Evolutionary conservation across 176 grass and related monocot species (phyloP).

Genomic region (Puya raimondii): DNA sequence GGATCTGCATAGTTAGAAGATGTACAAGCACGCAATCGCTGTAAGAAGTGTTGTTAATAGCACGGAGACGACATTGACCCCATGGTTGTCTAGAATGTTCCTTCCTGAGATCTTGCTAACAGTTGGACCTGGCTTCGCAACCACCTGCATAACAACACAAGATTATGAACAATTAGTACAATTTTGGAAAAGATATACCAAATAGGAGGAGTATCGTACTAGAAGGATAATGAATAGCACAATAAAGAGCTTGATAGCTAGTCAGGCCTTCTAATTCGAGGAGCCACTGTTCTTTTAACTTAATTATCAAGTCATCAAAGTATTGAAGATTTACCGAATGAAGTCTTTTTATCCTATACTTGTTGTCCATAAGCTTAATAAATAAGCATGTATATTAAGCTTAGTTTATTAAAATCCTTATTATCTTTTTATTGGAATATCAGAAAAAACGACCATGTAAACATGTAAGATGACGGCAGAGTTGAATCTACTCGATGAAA

Average conservation of each 20-base stretch:
- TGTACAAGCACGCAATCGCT: slow-evolving; percentile 34
- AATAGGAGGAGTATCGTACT: too few species aligned
- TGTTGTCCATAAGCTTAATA: too few species aligned
- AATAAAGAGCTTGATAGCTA: too few species aligned
- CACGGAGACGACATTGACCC: slow-evolving; percentile 66
- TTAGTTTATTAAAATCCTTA: too few species aligned
- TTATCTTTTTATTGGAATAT: too few species aligned
- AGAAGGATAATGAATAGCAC: too few species aligned
- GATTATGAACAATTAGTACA: neutral
- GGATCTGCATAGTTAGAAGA: slow-evolving; percentile 42
- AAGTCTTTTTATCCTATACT: neutral
- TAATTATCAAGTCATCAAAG: neutral
- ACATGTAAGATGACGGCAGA: too few species aligned
- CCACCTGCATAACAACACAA: slow-evolving; percentile 41
- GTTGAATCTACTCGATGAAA: too few species aligned
- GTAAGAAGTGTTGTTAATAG: slow-evolving; percentile 60
- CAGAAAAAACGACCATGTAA: too few species aligned
- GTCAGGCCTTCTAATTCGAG: slow-evolving; percentile 1
- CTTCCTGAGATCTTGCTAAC: slow-evolving; percentile 74
- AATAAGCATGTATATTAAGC: too few species aligned
- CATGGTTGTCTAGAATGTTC: slow-evolving; percentile 77
- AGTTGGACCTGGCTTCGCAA: slow-evolving; percentile 47
- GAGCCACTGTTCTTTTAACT: neutral
- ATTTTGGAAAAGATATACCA: neutral
- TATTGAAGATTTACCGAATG: neutral